Conservation (phyloP, 148 eudicot species). For the Arbutus unedo region DNA sequence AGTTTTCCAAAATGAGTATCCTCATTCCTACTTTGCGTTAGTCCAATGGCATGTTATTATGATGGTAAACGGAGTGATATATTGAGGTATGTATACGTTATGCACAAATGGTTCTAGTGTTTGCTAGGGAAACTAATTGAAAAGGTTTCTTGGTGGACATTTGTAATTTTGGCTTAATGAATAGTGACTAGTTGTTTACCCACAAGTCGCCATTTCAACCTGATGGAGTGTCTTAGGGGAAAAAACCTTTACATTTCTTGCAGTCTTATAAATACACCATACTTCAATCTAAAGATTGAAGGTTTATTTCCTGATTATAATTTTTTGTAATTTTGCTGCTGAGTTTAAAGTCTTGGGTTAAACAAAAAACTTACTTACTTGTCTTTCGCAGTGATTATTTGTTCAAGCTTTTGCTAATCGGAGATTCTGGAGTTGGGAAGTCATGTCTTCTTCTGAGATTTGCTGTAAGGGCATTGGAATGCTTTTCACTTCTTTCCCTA, state of each 20-base stretch:
- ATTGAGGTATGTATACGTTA: not conserved
- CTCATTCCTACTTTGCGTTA: not conserved
- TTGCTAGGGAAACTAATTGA: too few relatives aligned
- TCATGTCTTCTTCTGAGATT: slow-evolving; percentile 48
- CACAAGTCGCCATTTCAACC: not conserved
- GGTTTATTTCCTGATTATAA: not conserved
- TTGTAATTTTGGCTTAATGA: not conserved
- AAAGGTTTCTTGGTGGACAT: not conserved
- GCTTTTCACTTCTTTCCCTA: not conserved
- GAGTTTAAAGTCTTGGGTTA: not conserved
- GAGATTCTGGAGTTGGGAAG: slow-evolving; percentile 50
- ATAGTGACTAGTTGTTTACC: not conserved
- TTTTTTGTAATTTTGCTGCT: not conserved
- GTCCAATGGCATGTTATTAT: too few relatives aligned
- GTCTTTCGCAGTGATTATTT: slow-evolving; percentile 38
- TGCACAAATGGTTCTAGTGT: not conserved
- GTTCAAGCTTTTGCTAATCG: slow-evolving; percentile 48
- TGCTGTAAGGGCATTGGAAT: slow-evolving; percentile 29
- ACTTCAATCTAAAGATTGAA: not conserved
- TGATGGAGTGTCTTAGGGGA: not conserved
- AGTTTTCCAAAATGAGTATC: not conserved
- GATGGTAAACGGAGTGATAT: not conserved
- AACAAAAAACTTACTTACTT: not conserved
- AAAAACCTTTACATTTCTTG: not conserved
- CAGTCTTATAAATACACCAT: not conserved